phyloP scores from a whole-genome alignment of 768 basidiomycete genomes.

The Serendipita indica region DNA sequence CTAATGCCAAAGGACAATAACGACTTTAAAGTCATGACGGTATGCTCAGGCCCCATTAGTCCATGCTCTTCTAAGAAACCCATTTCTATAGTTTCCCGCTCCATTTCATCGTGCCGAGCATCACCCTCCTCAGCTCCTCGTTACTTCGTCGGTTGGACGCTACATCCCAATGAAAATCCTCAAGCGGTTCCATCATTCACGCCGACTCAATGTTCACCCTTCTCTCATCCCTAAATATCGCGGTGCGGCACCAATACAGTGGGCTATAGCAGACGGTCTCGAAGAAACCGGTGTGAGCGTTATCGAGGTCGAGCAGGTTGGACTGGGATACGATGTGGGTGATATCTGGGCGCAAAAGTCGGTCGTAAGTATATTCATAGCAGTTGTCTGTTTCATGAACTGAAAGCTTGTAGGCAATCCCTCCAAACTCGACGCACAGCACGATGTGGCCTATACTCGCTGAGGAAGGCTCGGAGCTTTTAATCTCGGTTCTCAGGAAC shows the following conservation, averaged over 20 bases:
- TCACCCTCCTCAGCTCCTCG: constrained; percentile 38
- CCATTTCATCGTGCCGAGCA: constrained; percentile 22
- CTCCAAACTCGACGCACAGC: constrained; percentile 36
- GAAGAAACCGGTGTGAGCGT: constrained; percentile 65
- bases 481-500: constrained; percentile 54
- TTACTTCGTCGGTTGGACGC: constrained; percentile 86
- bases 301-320: constrained; percentile 54
- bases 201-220: constrained; percentile 77
- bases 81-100: neutral
- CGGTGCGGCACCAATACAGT: constrained; percentile 87
- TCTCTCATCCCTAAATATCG: constrained; percentile 75
- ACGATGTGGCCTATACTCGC: constrained; percentile 46
- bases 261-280: constrained; percentile 54
- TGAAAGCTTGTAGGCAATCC: constrained; percentile 34
- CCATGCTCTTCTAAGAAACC: constrained; percentile 13
- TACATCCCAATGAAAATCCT: constrained; percentile 57
- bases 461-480: constrained; percentile 44
- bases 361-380: constrained; percentile 33
- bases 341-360: constrained; percentile 42
- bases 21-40: constrained; percentile 53
- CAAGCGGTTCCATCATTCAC: constrained; percentile 38
- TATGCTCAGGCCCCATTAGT: constrained; percentile 21
- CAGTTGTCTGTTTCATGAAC: no score
- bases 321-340: constrained; percentile 66
- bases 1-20: constrained; percentile 43